Base-by-base conservation (phyloP, 768 basidiomycete genomes). In the Tephrocybe rancida region DNA sequence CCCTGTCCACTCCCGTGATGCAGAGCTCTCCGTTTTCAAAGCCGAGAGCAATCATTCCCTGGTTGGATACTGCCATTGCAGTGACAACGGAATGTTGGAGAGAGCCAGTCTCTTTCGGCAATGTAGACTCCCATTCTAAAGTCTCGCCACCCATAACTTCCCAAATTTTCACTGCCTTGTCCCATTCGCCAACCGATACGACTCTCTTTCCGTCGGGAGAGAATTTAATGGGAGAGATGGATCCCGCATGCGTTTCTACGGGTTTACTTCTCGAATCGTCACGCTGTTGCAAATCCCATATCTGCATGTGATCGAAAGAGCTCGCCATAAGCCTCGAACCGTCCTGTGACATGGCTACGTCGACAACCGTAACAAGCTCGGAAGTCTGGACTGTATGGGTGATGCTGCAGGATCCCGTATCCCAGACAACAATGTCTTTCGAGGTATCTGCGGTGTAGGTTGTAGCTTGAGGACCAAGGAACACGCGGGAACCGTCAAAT, bases 11-110 rank as follows among this genome's bases (percentile, higher is more conserved):
- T 13, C 42, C 41, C 21, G 35, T 35, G 7, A 52, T 25, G 6
- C 34, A 2, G 43, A 52, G 22, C 26, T 43, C 35, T 34, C 50
- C 50, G 38, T 52, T 42, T 29, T 52, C 19, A 24, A 52, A 52
- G 22, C 50, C 50, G 10, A 52, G 16, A 13, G 43, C 50, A 18
- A 44, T 19, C 9, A 3, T 18, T 9, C 30, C 42, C 9, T 52
- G 19, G 30, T 30, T 18, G 16, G 42, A 44, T 9, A 44, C 44
- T n/a, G 42, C 50, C 29, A 44, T n/a, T 27, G 42, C 43, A 18
- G 16, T 34, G 27, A 52, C 30, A 34, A 16, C 21, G 11, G 10
- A 22, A 8, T 44, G 21, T n/a, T 44, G 22, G 18, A 44, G 8
- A 16, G n/a, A n/a, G 8, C 35, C 16, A 16, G 44, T 25, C 16